Evolutionary conservation across 768 basidiomycete species (phyloP).

Genomic region (Russula earlei): DNA sequence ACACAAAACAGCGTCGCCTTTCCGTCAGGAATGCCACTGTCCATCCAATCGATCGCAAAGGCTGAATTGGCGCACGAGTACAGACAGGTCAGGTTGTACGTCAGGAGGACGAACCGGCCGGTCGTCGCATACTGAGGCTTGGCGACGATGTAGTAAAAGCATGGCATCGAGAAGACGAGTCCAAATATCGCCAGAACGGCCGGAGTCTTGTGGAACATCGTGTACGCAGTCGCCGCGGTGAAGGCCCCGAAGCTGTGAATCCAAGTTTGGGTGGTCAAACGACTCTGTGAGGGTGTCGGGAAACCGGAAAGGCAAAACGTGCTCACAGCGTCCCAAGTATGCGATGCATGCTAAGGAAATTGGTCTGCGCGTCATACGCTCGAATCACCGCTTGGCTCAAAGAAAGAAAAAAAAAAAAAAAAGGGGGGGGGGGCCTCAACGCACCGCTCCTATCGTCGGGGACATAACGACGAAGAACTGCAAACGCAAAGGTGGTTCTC

Average conservation of each 20-base stretch:
- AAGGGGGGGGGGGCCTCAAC: slow-evolving; percentile 25
- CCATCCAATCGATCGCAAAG: neutral
- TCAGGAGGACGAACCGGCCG: slow-evolving; percentile 72
- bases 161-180: slow-evolving; percentile 84
- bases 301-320: slow-evolving; percentile 2
- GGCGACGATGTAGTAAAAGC: slow-evolving; percentile 83
- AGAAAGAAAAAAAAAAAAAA: neutral
- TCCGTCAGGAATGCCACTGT: too few relatives aligned
- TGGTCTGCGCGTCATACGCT: slow-evolving; percentile 46
- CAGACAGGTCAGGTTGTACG: slow-evolving; percentile 80
- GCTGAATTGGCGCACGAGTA: slow-evolving; percentile 28
- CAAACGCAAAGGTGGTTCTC: neutral
- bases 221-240: slow-evolving; percentile 64
- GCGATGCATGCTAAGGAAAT: slow-evolving; percentile 75
- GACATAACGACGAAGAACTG: slow-evolving; percentile 89
- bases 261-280: neutral
- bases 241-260: slow-evolving; percentile 60
- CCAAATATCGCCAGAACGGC: slow-evolving; percentile 73
- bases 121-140: slow-evolving; percentile 68
- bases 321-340: slow-evolving; percentile 76
- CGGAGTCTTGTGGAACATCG: slow-evolving; percentile 67
- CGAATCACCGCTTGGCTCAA: slow-evolving; percentile 5
- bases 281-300: neutral
- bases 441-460: slow-evolving; percentile 78
- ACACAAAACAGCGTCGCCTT: neutral